Base-by-base conservation (phyloP, 2,329 filamentous ascomycete species). In the Penicillium nordicum region DNA sequence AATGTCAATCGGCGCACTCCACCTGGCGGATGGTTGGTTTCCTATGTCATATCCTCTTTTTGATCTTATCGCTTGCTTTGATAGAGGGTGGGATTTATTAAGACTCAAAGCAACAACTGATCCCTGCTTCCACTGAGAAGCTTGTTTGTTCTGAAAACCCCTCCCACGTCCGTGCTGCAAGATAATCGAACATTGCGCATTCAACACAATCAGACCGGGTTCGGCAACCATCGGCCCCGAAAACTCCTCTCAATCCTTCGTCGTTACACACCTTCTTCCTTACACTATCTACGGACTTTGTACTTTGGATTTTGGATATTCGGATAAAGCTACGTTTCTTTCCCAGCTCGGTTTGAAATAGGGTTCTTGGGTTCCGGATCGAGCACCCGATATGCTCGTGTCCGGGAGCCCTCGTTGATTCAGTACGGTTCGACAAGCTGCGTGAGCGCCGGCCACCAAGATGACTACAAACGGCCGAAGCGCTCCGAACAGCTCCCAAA, bases 391-490 rank as follows among this genome's bases (percentile, higher is more conserved):
- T 67, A 72, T 74, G 68, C 68, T 73, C 69, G 72, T 65, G 66
- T 72, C 70, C 69, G 73, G 73, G 72, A 72, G 67, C 72, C 69
- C 69, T 71, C 72, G 69, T 67, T 73, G 70, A 76, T 65, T 65
- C 65, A 73, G 66, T 50, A 73, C 69, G 67, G 67, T 70, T 64
- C 69, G 64, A 71, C 64, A 65, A 72, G 68, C 69, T 69, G 67
- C 69, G 69, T 69, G 69, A 70, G 68, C 60, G 64, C 65, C 66
- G 66, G 66, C 64, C 61, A 69, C 65, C 67, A 75, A 68, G 62
- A 80, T 80, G 78, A 73, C 74, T 70, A 70, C 76, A 69, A 73
- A 76, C 69, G 70, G 71, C 63, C 73, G 69, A 69, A 72, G 72
- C 68, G 63, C 69, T 65, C 60, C 69, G 62, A 66, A 63, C 60